These are phyloP conservation scores for Hortiboletus campestris DNA, from an alignment of 768 basidiomycete genomes.

Conservation along the genomic window DNA sequence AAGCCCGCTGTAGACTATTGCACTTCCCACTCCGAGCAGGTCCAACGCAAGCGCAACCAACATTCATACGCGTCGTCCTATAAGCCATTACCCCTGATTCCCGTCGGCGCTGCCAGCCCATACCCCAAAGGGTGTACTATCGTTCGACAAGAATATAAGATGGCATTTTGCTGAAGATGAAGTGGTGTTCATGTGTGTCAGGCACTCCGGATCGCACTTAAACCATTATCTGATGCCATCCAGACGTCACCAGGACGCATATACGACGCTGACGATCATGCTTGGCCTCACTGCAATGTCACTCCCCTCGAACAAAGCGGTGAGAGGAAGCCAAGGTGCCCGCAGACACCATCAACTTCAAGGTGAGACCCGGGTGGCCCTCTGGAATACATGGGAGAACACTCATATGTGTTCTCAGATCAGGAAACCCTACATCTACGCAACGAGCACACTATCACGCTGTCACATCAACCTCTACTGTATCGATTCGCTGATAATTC, in stretches of 20 bases:
- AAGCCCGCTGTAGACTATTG: slow-evolving; percentile 45
- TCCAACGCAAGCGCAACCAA: slow-evolving; percentile 83
- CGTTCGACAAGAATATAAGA: slow-evolving; percentile 95
- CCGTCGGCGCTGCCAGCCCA: slow-evolving; percentile 38
- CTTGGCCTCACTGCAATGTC: slow-evolving; percentile 84
- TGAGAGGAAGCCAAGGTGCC: slow-evolving; percentile 99
- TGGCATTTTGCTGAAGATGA: slow-evolving; percentile 96
- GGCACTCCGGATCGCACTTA: background rate
- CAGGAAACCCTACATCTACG: slow-evolving; percentile 88
- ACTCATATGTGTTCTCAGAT: slow-evolving; percentile 49
- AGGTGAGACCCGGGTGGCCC: slow-evolving; percentile 34
- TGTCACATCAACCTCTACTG: slow-evolving; percentile 80
- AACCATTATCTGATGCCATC: slow-evolving; percentile 6
- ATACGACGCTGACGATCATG: slow-evolving; percentile 79
- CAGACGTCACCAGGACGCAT: slow-evolving; percentile 95
- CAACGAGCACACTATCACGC: slow-evolving; percentile 75
- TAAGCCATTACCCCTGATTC: slow-evolving; percentile 42
- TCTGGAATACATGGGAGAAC: background rate
- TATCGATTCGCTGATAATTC: slow-evolving; percentile 84
- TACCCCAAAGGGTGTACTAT: slow-evolving; percentile 92
- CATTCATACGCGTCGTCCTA: slow-evolving; percentile 64
- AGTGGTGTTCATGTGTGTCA: slow-evolving; percentile 81
- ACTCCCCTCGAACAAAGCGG: slow-evolving; percentile 89
- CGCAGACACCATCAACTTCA: too few relatives aligned
- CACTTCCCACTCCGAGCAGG: slow-evolving; percentile 87